Base-by-base conservation (phyloP, 345 rosid species). In the Sisymbrium altissimum region DNA sequence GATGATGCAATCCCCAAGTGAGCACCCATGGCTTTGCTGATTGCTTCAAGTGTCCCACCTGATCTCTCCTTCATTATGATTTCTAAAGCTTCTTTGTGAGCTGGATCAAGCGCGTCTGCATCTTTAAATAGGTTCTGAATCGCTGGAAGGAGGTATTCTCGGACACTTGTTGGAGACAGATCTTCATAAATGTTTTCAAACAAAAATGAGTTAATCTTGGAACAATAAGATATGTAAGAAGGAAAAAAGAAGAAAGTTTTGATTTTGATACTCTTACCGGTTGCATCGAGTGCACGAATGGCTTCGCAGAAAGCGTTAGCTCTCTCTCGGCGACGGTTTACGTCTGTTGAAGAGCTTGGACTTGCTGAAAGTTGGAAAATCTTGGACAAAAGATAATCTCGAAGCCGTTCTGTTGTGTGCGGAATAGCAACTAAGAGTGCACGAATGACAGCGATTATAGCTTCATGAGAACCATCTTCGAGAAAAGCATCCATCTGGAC, bases 401-500 rank as follows among this genome's bases (percentile, higher is more conserved):
- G 78, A 58, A 94, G 90, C 74, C 80, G 87, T 27, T 91, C 97
- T 48, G 96, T 91, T 70, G 99, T 87, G 82, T 91, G 96, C 9
- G 97, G 99, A 77, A 91, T 85, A 39, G 97, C 99, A 64, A 88
- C 84, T 54, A 85, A 71, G 78, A 94, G 84, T 15, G 97, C 89
- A 68, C 91, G 99, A 56, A 94, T 82, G 62, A 94, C 99, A 65
- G 96, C 97, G 33, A 91, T 68, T 36, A 93, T 89, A 69, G 99
- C 95, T 77, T 89, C 99, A 82, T 91, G 95, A 40, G 99, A 89
- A 66, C 99, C 99, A 79, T 94, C 99, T 82, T 94, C 99, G 56
- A 94, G 92, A 83, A 94, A 94, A 32, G 97, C 97, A 84, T 94
- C 99, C 99, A 94, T 94, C 85, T 94, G 99, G 77, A 94, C 88